Conservation (phyloP, 2,329 filamentous ascomycete genomes). For the Hypoxylon sp. region DNA sequence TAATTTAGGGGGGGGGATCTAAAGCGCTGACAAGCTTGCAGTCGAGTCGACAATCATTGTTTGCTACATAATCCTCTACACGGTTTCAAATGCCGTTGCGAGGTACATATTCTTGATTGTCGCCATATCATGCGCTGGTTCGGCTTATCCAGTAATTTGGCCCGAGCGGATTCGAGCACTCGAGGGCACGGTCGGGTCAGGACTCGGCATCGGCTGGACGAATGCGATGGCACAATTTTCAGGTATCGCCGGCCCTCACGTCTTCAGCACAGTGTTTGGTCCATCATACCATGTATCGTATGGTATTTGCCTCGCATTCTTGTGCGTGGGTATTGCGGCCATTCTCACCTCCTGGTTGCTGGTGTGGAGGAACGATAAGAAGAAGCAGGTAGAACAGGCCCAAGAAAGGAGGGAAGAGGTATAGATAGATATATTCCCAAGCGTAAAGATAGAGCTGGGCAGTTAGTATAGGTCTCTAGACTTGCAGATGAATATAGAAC, state of each 20-base stretch:
- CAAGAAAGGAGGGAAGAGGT: not conserved
- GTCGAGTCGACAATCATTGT: conserved; percentile 50
- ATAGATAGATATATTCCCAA: too few species aligned
- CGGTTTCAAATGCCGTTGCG: conserved; percentile 46
- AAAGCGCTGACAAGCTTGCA: conserved; percentile 30
- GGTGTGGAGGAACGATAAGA: conserved; percentile 33
- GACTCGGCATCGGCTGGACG: conserved; percentile 52
- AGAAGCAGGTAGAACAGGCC: conserved; percentile 6
- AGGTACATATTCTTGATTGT: conserved; percentile 51
- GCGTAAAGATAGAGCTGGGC: too few species aligned
- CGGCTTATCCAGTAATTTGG: conserved; percentile 55
- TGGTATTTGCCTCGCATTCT: conserved; percentile 45
- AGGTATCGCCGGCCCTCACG: conserved; percentile 52
- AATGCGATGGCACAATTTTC: conserved; percentile 55
- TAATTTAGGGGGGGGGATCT: not conserved
- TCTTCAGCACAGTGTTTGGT: conserved; percentile 52
- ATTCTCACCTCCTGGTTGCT: conserved; percentile 40
- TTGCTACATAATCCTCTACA: conserved; percentile 52
- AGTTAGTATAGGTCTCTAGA: too few species aligned
- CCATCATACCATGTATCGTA: conserved; percentile 51
- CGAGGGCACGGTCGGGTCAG: conserved; percentile 51
- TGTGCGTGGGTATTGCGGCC: conserved; percentile 36
- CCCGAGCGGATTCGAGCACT: conserved; percentile 53
- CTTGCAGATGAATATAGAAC: too few species aligned
- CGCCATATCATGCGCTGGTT: conserved; percentile 49